Base-by-base conservation (phyloP, 352 stramenopile species). In the Phytophthora constricta region DNA sequence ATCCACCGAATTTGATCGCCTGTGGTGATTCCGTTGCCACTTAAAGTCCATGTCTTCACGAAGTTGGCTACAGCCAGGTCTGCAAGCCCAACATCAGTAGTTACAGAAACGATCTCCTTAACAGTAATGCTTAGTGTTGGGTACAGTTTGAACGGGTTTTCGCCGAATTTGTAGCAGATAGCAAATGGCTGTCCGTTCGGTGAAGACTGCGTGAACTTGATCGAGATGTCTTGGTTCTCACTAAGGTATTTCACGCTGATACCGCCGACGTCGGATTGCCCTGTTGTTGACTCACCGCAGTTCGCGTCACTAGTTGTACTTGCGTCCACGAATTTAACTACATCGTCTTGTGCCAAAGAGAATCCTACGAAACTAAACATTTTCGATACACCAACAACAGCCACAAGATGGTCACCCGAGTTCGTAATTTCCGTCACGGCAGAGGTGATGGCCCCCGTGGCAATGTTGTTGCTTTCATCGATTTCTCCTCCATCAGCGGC, bases 81-180 rank as follows among this genome's bases (percentile, higher is more conserved):
- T 7, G 74, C 43, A 19, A 70, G 66, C 2, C 84, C 84, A 23
- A 74, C 71, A 16, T 63, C 52, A 7, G 70, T 57, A 16, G 25
- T 73, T 22, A 89, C 62, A 0, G 61, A 68, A 10, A 50, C 53
- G 2, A 92, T 71, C 42, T 85, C 63, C 47, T 92, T 92, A 7
- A 90, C 80, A 2, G 62, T 79, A 25, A 92, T 80, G 7, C 73
- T 65, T 0, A 90, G 60, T 0, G 54, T 13, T 5, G 56, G 39
- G 25, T 92, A 92, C 26, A 92, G 27, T 19, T 89, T 89, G 53
- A 90, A 92, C 5, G 84, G 80, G 43, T 92, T 90, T 1, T 72
- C 60, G 1, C 84, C 84, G 43, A 90, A 89, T 37, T 92, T 90
- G 72, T 90, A 92, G 62, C 81, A 92, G 34, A 92, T 52, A 0